Percentiles rank a stretch among this genome's conserved stretches.
These are phyloP conservation scores for Phaeotremella fagi DNA, from an alignment of 768 basidiomycete genomes.

Conservation along the genomic window DNA sequence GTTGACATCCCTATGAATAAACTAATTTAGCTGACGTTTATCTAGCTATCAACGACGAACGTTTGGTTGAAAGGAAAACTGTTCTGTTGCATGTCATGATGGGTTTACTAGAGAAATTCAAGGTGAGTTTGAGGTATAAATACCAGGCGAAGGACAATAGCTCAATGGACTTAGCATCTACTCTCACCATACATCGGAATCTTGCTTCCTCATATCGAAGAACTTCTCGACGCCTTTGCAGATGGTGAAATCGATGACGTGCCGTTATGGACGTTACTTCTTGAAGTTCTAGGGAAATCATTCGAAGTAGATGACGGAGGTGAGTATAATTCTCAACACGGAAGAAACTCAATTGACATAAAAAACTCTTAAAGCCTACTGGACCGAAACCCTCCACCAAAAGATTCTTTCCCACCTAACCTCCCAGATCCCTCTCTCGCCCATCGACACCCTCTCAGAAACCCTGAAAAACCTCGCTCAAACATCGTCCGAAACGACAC, in stretches of 20 bases:
- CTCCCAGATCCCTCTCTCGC: constrained; percentile 61
- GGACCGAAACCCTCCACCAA: constrained; percentile 76
- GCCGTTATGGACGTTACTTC: constrained; percentile 61
- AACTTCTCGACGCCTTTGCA: constrained; percentile 58
- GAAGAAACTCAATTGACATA: no score
- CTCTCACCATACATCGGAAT: constrained; percentile 85
- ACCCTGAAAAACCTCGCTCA: constrained; percentile 55
- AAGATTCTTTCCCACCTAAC: constrained; percentile 56
- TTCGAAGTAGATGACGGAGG: constrained; percentile 75
- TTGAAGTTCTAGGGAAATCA: constrained; percentile 64
- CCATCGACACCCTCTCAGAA: constrained; percentile 49
- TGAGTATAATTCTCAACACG: constrained; percentile 48
- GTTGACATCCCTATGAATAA: not conserved
- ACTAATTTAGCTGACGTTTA: not conserved
- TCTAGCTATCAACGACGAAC: constrained; percentile 37
- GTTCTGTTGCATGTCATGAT: constrained; percentile 72
- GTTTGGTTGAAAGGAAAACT: constrained; percentile 55
- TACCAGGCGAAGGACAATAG: not conserved
- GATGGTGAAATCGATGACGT: constrained; percentile 47
- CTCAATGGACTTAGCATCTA: constrained; percentile 51
- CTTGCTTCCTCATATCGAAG: constrained; percentile 63
- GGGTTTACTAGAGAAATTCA: constrained; percentile 77
- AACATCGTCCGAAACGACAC: constrained; percentile 59
- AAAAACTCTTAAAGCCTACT: constrained; percentile 61
- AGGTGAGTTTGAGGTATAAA: constrained; percentile 53